Base-by-base conservation (phyloP, 2,329 filamentous ascomycete genomes). In the Ophiostoma pallidulum region DNA sequence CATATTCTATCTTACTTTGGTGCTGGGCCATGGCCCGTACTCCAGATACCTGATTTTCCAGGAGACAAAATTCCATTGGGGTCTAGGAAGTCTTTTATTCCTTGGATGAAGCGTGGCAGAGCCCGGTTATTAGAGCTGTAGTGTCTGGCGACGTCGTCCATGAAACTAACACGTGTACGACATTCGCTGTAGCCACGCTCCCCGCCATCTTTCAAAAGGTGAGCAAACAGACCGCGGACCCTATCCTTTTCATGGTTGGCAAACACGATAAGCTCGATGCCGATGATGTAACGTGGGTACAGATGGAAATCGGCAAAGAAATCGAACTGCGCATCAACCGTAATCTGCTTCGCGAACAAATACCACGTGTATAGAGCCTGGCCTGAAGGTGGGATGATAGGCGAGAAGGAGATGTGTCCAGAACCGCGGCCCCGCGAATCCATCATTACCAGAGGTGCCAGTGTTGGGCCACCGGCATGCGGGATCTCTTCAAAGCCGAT, bases 221-320 rank as follows among this genome's bases (percentile, higher is more conserved):
- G 19, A 6, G 7, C 10, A 26, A 39, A 39, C 19, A 39, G 19
- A 20, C 37, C 19, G 37, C 19, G 37, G 8, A 39, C 37, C 19
- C 37, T 18, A 20, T 39, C 37, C 4, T 20, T 8, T 14, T 39
- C 37, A 12, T 18, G 5, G 20, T 39, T 20, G 10, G 54, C 59
- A 12, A 62, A 54, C 48, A 64, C 66, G 32, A 66, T 51, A 31
- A 50, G 57, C 36, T 64, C 54, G 29, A 70, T 62, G 13, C 62
- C 59, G 31, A 72, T 66, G 8, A 69, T 64, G 40, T 71, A 67
- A 1, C 67, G 59, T 51, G 71, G 67, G 41, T 70, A 64, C 66
- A 73, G 69, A 58, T 71, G 71, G 57, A 71, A 71, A 48, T 72
- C 70, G 50, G 66, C 68, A 50, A 68, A 63, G 19, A 70, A 55